A percentile compares a stretch with the other conserved stretches of the same genome.
Evolutionary conservation across 1,139 yeast genomes (phyloP).

Genomic region (Sugiyamaella sp.): DNA sequence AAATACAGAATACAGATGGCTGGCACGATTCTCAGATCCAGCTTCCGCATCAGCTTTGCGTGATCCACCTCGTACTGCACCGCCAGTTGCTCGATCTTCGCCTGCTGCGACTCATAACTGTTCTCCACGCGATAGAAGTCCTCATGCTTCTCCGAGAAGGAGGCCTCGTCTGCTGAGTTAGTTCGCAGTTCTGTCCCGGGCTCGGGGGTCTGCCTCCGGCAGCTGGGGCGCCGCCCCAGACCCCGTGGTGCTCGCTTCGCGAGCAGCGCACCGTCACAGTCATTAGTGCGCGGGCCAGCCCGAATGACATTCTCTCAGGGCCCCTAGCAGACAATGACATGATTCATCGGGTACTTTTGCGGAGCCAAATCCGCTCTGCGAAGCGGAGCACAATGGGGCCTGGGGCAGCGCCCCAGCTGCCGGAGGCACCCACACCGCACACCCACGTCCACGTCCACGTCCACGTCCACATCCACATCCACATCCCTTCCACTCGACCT

Average conservation of each 20-base stretch:
- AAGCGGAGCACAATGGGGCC: not conserved
- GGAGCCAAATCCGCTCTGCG: no score
- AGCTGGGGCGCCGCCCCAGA: no score
- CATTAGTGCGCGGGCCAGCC: no score
- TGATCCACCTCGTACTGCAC: slow-evolving; percentile 49
- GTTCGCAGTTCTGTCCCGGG: not conserved
- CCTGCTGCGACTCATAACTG: slow-evolving; percentile 13
- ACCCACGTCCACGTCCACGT: no score
- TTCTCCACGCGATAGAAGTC: not conserved
- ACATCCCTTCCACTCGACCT: not conserved
- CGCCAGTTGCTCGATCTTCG: slow-evolving; percentile 47
- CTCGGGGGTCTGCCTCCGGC: not conserved
- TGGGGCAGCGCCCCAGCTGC: not conserved
- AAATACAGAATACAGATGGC: slow-evolving; percentile 70
- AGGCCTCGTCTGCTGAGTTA: not conserved
- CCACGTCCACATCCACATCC: not conserved
- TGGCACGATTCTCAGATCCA: slow-evolving; percentile 68
- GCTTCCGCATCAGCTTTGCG: slow-evolving; percentile 58
- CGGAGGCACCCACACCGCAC: no score
- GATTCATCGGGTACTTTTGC: no score
- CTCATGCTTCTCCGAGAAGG: slow-evolving; percentile 8
- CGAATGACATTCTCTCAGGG: no score
- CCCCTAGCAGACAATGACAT: no score
- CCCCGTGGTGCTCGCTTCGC: no score
- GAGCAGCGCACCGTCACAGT: no score